phyloP scores from a whole-genome alignment of 768 basidiomycete species.

The Neoboletus magnificus region DNA sequence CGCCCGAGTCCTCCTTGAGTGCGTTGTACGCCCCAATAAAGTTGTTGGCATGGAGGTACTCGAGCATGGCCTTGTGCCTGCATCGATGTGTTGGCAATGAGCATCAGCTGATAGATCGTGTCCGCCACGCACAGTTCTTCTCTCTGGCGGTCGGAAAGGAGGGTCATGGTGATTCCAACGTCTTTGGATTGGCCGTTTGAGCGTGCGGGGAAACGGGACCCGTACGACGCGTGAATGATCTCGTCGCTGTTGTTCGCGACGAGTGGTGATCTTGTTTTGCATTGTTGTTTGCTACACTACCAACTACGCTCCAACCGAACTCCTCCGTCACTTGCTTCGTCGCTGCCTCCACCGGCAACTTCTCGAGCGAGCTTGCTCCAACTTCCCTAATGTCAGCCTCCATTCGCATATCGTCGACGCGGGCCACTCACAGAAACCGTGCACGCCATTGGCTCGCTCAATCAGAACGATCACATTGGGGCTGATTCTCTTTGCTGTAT shows the following conservation, averaged over 20 bases:
- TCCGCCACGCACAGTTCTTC: conserved; percentile 43
- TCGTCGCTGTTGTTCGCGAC: conserved; percentile 11
- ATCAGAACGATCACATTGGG: conserved; percentile 21
- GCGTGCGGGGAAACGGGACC: neutral
- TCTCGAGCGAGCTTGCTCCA: conserved; percentile 27
- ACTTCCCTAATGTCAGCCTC: neutral
- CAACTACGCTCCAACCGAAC: conserved; percentile 15
- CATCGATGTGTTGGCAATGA: conserved; percentile 13
- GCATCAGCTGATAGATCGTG: conserved; percentile 5
- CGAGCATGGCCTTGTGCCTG: conserved; percentile 79
- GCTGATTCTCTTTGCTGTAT: conserved; percentile 19
- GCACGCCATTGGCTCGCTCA: conserved; percentile 10
- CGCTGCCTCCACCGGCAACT: conserved; percentile 24
- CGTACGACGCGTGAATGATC: conserved; percentile 12
- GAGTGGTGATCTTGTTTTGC: conserved; percentile 30
- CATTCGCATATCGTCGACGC: neutral
- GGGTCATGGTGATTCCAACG: conserved; percentile 32
- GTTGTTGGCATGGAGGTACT: conserved; percentile 68
- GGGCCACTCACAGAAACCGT: conserved; percentile 24
- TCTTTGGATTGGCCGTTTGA: neutral
- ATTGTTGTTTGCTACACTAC: conserved; percentile 22
- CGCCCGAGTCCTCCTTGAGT: conserved; percentile 49
- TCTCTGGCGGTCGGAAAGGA: conserved; percentile 45
- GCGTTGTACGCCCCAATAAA: conserved; percentile 62
- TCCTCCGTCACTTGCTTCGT: conserved; percentile 16